Evolutionary conservation across 495 filamentous ascomycete species (phyloP), one percentile per base, ranked within the genome.

Genomic region (Astrothelium subdiscretum): DNA sequence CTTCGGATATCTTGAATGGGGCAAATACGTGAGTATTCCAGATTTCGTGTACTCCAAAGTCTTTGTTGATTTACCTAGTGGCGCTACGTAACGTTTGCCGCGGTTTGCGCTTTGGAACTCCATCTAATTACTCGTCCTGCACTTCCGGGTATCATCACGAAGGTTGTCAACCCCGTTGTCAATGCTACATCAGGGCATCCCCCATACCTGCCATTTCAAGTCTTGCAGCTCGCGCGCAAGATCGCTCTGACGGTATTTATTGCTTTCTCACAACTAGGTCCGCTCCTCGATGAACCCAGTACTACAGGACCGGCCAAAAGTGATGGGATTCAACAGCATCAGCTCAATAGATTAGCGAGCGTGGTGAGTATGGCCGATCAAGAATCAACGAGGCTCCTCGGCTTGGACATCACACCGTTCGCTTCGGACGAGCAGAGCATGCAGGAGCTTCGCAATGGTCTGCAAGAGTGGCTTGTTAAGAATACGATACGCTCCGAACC

Each of bases 161-260:
- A 72, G 2, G 65, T 90, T 40, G 62, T 92, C 43, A 89, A 88
- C 62, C 83, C 88, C 0, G 51, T 95, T 54, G 68, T 88, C 32
- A 67, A 67, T 8, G 69, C 68, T 32, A 63, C 83, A 44, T 74
- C 73, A 3, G 69, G 77, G 31, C 85, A 86, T 63, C 71, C 81
- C 29, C 81, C 85, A 3, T 87, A 94, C 57, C 77, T 97, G n/a
- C 94, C 89, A 12, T 98, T 95, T 72, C 91, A 98, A 74, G 80
- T 87, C 66, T 77, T 96, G 32, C 68, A 79, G 15, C 79, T 98
- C n/a, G 84, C 87, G 2, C 83, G 91, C 32, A 92, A 87, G 72
- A 72, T 87, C 20, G 80, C 83, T 8, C 77, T 97, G 57, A 90
- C 88, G n/a, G 68, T 91, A 22, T 92, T 91, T 72, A 92, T 97